Conservation (phyloP, 495 filamentous ascomycete genomes). For the Daldinia decipiens region DNA sequence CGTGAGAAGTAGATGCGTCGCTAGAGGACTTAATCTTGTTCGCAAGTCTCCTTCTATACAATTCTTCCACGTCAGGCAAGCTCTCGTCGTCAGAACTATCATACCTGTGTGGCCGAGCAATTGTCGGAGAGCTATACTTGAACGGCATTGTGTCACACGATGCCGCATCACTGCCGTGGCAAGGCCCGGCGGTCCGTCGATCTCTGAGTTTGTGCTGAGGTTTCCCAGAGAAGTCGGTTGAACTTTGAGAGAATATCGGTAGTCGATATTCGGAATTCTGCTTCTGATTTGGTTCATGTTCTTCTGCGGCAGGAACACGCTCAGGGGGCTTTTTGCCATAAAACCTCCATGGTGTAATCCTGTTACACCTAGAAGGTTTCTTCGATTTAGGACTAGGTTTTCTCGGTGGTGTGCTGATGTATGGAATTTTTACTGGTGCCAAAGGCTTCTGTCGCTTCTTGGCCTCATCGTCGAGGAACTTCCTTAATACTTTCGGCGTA, state of each 20-base stretch:
- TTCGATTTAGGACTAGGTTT: background rate
- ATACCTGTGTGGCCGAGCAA: background rate
- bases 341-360: constrained; percentile 27
- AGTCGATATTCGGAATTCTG: background rate
- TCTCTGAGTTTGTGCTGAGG: background rate
- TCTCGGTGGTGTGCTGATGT: background rate
- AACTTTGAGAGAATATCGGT: background rate
- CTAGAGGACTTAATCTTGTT: background rate
- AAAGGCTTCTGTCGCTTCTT: constrained; percentile 10
- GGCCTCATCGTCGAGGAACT: constrained; percentile 5
- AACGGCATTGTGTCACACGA: background rate
- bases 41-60: constrained; percentile 7
- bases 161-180: background rate
- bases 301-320: background rate
- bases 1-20: background rate
- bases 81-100: constrained; percentile 28
- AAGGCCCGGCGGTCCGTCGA: background rate
- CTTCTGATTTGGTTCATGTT: background rate
- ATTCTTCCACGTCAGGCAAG: constrained; percentile 23
- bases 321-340: constrained; percentile 8
- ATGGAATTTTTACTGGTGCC: constrained; percentile 6
- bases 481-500: background rate
- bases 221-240: background rate
- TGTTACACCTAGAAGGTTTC: constrained; percentile 4
- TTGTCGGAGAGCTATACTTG: background rate